A percentile compares a stretch with the other conserved stretches of the same genome.
phyloP scores from a whole-genome alignment of 768 basidiomycete genomes.

The Mycena amicta region DNA sequence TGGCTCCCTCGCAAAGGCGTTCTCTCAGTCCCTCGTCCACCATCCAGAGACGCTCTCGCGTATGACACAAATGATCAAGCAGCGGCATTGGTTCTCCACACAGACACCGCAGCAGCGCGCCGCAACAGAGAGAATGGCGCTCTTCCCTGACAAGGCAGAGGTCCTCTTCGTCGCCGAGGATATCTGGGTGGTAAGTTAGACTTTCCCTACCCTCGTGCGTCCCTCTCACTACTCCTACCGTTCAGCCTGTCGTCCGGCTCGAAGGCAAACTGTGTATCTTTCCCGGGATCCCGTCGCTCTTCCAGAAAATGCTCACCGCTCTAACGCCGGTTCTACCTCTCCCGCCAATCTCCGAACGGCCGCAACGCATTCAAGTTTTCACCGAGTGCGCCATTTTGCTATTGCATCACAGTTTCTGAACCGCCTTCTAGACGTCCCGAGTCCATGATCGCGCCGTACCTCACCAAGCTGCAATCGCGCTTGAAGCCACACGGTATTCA shows the following conservation, averaged over 20 bases:
- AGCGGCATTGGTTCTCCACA: conserved; percentile 55
- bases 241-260: conserved; percentile 76
- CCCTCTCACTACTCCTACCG: too few relatives aligned
- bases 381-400: conserved; percentile 58
- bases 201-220: too few relatives aligned
- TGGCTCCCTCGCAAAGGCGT: conserved; percentile 82
- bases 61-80: conserved; percentile 63
- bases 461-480: conserved; percentile 75
- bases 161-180: conserved; percentile 77
- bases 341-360: conserved; percentile 73
- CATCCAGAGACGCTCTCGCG: conserved; percentile 77
- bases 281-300: conserved; percentile 87
- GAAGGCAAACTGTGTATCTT: conserved; percentile 83
- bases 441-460: conserved; percentile 81
- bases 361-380: conserved; percentile 80
- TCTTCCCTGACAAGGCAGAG: conserved; percentile 81
- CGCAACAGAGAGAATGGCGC: conserved; percentile 86
- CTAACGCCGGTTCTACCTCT: conserved; percentile 77
- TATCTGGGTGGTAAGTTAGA: conserved; percentile 79
- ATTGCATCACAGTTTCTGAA: conserved; percentile 5
- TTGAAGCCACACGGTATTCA: conserved; percentile 76
- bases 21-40: conserved; percentile 68
- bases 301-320: conserved; percentile 77
- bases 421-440: conserved; percentile 59
- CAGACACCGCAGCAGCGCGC: conserved; percentile 75